Percentiles rank a stretch among this genome's conserved stretches.
phyloP scores from a whole-genome alignment of 1,284 basidiomycete genomes.

The Papiliotrema fonsecae region DNA sequence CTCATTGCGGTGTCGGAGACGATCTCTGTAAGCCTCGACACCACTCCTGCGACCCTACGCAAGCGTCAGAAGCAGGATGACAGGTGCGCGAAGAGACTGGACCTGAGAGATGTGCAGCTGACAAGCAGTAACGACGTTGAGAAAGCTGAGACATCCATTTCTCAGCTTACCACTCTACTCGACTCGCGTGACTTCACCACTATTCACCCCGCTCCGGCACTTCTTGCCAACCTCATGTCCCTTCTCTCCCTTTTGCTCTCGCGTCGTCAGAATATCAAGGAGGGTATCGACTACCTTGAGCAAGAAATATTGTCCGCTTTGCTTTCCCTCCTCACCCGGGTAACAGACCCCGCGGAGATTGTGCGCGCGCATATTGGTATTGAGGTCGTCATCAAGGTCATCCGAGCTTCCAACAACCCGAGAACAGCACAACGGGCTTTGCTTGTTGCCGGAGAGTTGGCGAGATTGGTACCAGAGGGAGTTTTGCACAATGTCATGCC shows the following conservation, averaged over 20 bases:
- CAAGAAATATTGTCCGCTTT: conserved; percentile 80
- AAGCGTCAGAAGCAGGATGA: conserved; percentile 34
- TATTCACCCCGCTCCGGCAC: conserved; percentile 63
- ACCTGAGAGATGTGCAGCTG: too few relatives aligned
- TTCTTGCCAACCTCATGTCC: conserved; percentile 70
- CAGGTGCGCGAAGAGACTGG: too few relatives aligned
- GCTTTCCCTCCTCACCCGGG: conserved; percentile 62
- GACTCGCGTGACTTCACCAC: conserved; percentile 65
- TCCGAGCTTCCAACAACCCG: conserved; percentile 85
- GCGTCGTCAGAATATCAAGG: conserved; percentile 43
- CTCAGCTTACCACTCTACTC: conserved; percentile 61
- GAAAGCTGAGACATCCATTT: conserved; percentile 30
- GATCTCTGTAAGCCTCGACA: conserved; percentile 27
- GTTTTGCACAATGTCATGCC: conserved; percentile 96
- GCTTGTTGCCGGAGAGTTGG: conserved; percentile 79
- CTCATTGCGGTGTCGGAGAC: conserved; percentile 8
- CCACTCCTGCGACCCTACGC: conserved; percentile 10
- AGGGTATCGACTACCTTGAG: conserved; percentile 71
- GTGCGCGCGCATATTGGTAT: conserved; percentile 51
- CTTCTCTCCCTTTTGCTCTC: conserved; percentile 66
- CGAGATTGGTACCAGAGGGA: conserved; percentile 78
- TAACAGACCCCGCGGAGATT: conserved; percentile 49
- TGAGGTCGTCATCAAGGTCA: conserved; percentile 79
- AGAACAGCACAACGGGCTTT: conserved; percentile 93
- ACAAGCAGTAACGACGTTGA: conserved; percentile 11